A percentile compares a stretch with the other conserved stretches of the same genome.
Evolutionary conservation across 331 rosid genomes (phyloP).

Genomic region (Malus hybrid): DNA sequence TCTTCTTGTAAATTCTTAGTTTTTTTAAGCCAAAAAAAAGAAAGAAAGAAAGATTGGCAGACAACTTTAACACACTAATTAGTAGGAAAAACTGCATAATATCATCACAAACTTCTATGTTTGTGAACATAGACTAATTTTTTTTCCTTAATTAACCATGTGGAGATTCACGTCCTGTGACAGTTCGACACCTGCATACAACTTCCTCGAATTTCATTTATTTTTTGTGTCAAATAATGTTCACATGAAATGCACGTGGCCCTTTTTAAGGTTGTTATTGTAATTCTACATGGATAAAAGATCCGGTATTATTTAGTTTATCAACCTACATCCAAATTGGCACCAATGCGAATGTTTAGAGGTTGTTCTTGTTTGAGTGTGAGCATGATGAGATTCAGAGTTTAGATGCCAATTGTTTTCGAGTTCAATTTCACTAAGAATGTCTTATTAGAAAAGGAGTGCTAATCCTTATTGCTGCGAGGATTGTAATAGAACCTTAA

Average conservation of each 20-base stretch:
- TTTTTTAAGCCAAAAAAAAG: no score
- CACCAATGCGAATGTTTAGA: no score
- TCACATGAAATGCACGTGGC: not conserved
- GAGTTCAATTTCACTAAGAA: no score
- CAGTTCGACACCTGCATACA: not conserved
- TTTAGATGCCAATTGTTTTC: no score
- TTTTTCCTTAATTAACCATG: not conserved
- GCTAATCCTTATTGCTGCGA: not conserved
- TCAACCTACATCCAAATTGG: no score
- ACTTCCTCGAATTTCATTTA: not conserved
- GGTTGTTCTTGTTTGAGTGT: no score
- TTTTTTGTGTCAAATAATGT: not conserved
- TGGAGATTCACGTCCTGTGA: not conserved
- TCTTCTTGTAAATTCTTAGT: not conserved
- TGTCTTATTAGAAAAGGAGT: not conserved
- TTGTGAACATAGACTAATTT: not conserved
- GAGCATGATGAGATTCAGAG: no score
- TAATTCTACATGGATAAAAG: no score
- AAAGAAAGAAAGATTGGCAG: not conserved
- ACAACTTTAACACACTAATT: not conserved
- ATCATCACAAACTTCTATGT: not conserved
- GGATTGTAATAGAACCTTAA: not conserved
- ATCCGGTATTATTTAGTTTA: no score
- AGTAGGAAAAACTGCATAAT: not conserved
- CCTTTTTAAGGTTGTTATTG: no score